phyloP scores from a whole-genome alignment of 1,284 basidiomycete species.

The Exobasidium rhododendri region DNA sequence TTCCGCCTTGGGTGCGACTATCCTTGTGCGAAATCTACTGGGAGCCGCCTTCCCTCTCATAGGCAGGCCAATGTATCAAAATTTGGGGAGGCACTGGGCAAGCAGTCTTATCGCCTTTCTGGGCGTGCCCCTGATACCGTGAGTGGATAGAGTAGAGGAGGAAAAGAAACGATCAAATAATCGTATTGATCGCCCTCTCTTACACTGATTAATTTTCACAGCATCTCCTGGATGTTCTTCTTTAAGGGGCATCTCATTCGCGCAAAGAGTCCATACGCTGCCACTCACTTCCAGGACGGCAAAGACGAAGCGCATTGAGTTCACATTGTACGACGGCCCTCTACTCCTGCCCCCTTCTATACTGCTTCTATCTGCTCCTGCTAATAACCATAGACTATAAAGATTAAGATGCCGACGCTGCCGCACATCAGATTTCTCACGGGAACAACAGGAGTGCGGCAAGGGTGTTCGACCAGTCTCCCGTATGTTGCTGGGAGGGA shows the following conservation, averaged over 20 bases:
- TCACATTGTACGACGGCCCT: too few relatives aligned
- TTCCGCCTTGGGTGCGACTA: conserved; percentile 12
- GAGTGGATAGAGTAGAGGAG: background rate
- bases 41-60: conserved; percentile 18
- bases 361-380: too few relatives aligned
- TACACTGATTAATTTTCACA: background rate
- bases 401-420: too few relatives aligned
- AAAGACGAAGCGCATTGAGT: conserved; percentile 19
- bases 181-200: background rate
- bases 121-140: conserved; percentile 17
- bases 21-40: conserved; percentile 18
- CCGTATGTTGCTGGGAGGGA: too few relatives aligned
- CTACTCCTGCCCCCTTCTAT: too few relatives aligned
- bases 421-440: too few relatives aligned
- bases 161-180: background rate
- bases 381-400: too few relatives aligned
- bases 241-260: conserved; percentile 13
- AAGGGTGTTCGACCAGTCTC: too few relatives aligned
- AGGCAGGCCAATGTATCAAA: conserved; percentile 16
- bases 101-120: conserved; percentile 15
- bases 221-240: conserved; percentile 20
- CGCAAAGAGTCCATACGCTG: conserved; percentile 9
- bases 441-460: too few relatives aligned
- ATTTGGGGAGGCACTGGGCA: conserved; percentile 18
- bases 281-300: conserved; percentile 14